These are phyloP conservation scores for Begonia loranthoides DNA, from an alignment of 306 rosid species.

Conservation along the genomic window DNA sequence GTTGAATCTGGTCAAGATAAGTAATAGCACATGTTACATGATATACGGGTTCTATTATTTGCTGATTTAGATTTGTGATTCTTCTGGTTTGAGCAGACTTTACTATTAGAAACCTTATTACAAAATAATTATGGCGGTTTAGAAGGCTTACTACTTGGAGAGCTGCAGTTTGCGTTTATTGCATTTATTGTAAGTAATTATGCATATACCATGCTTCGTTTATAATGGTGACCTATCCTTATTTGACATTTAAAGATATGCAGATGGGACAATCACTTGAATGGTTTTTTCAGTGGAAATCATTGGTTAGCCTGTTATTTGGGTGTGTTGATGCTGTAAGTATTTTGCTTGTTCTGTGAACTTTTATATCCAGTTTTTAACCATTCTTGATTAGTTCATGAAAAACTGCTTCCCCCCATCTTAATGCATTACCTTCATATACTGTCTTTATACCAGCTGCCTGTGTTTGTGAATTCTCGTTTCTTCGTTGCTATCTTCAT, in stretches of 20 bases:
- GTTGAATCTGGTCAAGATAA: constrained; percentile 83
- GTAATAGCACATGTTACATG: background rate
- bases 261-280: constrained; percentile 97
- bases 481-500: background rate
- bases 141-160: constrained; percentile 75
- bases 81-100: constrained; percentile 39
- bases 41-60: background rate
- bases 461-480: background rate
- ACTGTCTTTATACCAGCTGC: background rate
- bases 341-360: background rate
- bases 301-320: constrained; percentile 64
- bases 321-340: constrained; percentile 88
- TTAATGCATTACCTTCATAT: too few relatives aligned
- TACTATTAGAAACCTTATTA: constrained; percentile 56
- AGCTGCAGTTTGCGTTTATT: constrained; percentile 76
- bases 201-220: constrained; percentile 5
- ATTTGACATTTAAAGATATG: constrained; percentile 15
- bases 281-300: constrained; percentile 89
- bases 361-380: too few relatives aligned
- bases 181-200: constrained; percentile 51
- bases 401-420: too few relatives aligned
- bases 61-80: constrained; percentile 13
- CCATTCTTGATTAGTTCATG: too few relatives aligned
- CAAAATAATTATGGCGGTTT: constrained; percentile 64
- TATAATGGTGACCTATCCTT: constrained; percentile 6